Evolutionary conservation across 2,329 filamentous ascomycete genomes (phyloP).

Genomic region (Didymella keratinophila): DNA sequence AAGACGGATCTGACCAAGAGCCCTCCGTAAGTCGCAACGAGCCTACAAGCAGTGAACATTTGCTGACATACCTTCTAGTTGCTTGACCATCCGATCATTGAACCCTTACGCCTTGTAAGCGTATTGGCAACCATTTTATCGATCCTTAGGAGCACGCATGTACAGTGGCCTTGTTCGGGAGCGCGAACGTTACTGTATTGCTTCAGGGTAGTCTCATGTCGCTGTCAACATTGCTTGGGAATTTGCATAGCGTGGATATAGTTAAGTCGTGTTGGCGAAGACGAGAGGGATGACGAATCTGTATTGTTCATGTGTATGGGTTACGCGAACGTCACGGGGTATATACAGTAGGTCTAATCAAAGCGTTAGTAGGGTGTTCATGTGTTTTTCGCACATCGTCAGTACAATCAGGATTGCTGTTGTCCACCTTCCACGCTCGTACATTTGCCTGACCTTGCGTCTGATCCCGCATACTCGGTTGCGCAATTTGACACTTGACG

Average conservation of each 20-base stretch:
- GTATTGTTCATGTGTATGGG: slow-evolving; percentile 44
- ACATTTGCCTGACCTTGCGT: neutral
- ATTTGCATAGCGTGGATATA: slow-evolving; percentile 45
- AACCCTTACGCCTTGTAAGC: slow-evolving; percentile 74
- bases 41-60: neutral
- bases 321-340: slow-evolving; percentile 31
- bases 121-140: slow-evolving; percentile 4
- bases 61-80: slow-evolving; percentile 59
- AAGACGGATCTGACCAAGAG: slow-evolving; percentile 99
- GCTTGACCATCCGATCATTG: slow-evolving; percentile 81
- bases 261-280: slow-evolving; percentile 30
- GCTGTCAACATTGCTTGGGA: slow-evolving; percentile 39
- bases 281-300: slow-evolving; percentile 31
- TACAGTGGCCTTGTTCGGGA: slow-evolving; percentile 6
- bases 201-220: slow-evolving; percentile 10
- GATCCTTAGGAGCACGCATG: slow-evolving; percentile 2
- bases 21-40: slow-evolving; percentile 81
- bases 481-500: slow-evolving; percentile 19
- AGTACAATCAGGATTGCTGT: slow-evolving; percentile 31
- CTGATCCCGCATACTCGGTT: slow-evolving; percentile 11
- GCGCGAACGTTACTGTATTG: slow-evolving; percentile 3
- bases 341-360: slow-evolving; percentile 39
- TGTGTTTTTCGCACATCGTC: slow-evolving; percentile 33
- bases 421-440: slow-evolving; percentile 18
- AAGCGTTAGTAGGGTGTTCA: slow-evolving; percentile 42